Evolutionary conservation across 2,329 filamentous ascomycete species (phyloP), one percentile per base, ranked within the genome.

Genomic region (Talaromyces albobiverticillius): DNA sequence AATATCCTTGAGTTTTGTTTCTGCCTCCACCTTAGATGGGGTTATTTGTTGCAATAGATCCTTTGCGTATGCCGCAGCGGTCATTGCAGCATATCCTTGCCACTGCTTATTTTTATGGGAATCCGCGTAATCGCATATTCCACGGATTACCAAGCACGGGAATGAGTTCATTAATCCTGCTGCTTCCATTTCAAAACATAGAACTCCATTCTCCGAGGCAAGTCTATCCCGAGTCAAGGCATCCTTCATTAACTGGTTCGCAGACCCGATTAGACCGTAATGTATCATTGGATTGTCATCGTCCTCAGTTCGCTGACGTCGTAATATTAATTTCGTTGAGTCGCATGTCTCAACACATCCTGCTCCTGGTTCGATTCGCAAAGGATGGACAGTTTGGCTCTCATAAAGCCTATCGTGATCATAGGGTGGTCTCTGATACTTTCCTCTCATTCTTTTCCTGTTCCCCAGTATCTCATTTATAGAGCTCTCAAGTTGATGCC

Each of bases 121-220:
- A 50, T 76, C 73, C 0, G 68, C 62, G 49, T 76, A 76, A 46
- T 75, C 69, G 32, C 69, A 76, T 0, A 76, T 69, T 0, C 71
- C 72, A 8, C 73, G 72, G 29, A 78, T 67, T 0, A 76, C 62
- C 4, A 78, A 51, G 0, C 70, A 74, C 0, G 73, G 72, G 0
- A 75, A 51, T 0, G 60, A 57, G 46, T 64, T 45, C 36, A 43
- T 48, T 11, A 47, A n/a, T 4, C 43, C 42, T 1, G 46, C 46
- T 10, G 31, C 31, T 47, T 26, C 46, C 31, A 47, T 47, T 6
- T 47, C 46, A 36, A 47, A 47, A 9, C 46, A 48, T 13, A 48
- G 22, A 2, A 48, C n/a, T n/a, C n/a, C n/a, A n/a, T n/a, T n/a
- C n/a, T n/a, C n/a, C n/a, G n/a, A n/a, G n/a, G n/a, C n/a, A n/a